phyloP scores from a whole-genome alignment of 345 rosid genomes.

The Anastatica hierochuntica region DNA sequence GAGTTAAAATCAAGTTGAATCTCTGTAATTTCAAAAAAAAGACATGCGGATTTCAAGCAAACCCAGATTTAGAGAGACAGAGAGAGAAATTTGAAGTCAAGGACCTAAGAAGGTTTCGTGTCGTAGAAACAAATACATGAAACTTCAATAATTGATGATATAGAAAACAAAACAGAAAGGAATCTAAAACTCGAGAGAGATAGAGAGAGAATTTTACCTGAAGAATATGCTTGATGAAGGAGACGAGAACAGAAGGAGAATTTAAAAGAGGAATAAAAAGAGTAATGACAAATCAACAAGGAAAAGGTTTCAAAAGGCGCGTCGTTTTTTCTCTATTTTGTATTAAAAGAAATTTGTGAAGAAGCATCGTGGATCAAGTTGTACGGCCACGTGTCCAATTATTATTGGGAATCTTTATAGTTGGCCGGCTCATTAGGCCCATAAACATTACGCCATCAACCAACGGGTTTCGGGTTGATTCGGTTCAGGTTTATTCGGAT shows the following conservation, averaged over 20 bases:
- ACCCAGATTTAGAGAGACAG: not conserved
- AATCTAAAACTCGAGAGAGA: not conserved
- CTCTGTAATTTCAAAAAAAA: too few species aligned
- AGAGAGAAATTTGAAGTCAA: not conserved
- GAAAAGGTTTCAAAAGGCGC: slow-evolving; percentile 18
- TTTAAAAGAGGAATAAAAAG: not conserved
- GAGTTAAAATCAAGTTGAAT: too few species aligned
- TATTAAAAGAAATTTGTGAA: slow-evolving; percentile 5
- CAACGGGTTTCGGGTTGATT: too few species aligned
- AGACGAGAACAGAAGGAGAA: not conserved
- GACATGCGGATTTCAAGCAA: too few species aligned
- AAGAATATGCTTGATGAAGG: slow-evolving; percentile 12
- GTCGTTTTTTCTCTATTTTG: not conserved
- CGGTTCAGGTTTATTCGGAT: too few species aligned
- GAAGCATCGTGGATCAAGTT: slow-evolving; percentile 16
- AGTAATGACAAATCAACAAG: not conserved
- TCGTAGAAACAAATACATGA: slow-evolving; percentile 12
- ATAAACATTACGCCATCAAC: too few species aligned
- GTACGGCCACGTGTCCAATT: not conserved
- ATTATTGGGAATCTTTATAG: too few species aligned
- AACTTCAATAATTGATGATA: not conserved
- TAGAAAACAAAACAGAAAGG: not conserved
- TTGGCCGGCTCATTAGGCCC: too few species aligned
- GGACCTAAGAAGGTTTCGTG: slow-evolving; percentile 5
- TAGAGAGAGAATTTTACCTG: slow-evolving; percentile 12